Conservation (phyloP, 1,284 basidiomycete species). For the Microbotryomycetes sp. region DNA sequence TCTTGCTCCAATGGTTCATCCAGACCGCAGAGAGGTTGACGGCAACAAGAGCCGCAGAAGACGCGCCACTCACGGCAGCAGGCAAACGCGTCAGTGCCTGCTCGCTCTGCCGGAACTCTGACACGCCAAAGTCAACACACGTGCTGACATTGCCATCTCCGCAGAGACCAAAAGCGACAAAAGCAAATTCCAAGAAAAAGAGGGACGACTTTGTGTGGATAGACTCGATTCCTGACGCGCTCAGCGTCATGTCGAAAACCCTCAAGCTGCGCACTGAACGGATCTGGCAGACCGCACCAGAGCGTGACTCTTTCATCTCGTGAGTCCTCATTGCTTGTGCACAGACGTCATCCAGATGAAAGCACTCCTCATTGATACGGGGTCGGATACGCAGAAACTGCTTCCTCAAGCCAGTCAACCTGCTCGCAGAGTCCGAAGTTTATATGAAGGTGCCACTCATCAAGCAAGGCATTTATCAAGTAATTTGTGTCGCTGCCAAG, state of each 20-base stretch:
- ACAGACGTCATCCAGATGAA: too few species aligned
- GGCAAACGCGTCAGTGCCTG: slow-evolving; percentile 33
- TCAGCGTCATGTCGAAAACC: slow-evolving; percentile 62
- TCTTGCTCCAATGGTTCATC: slow-evolving; percentile 79
- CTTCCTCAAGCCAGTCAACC: slow-evolving; percentile 76
- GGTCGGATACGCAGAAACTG: slow-evolving; percentile 53
- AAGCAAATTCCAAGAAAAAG: slow-evolving; percentile 37
- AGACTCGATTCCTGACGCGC: slow-evolving; percentile 62
- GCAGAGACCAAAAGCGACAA: slow-evolving; percentile 23
- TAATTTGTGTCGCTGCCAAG: slow-evolving; percentile 87
- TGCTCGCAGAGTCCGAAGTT: slow-evolving; percentile 73
- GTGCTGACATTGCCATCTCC: neutral
- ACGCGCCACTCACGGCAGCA: slow-evolving; percentile 34
- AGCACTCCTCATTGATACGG: neutral
- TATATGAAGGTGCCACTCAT: slow-evolving; percentile 77
- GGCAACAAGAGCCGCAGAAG: slow-evolving; percentile 47
- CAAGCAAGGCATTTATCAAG: slow-evolving; percentile 69
- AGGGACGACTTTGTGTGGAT: slow-evolving; percentile 59
- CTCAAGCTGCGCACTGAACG: slow-evolving; percentile 67
- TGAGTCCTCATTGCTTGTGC: slow-evolving; percentile 42
- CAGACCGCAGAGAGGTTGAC: slow-evolving; percentile 65
- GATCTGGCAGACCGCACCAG: slow-evolving; percentile 78
- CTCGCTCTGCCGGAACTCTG: neutral
- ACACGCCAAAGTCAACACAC: neutral
- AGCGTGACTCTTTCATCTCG: slow-evolving; percentile 76